phyloP scores from a whole-genome alignment of 2,329 filamentous ascomycete species.

The Cladobotryum mycophilum region DNA sequence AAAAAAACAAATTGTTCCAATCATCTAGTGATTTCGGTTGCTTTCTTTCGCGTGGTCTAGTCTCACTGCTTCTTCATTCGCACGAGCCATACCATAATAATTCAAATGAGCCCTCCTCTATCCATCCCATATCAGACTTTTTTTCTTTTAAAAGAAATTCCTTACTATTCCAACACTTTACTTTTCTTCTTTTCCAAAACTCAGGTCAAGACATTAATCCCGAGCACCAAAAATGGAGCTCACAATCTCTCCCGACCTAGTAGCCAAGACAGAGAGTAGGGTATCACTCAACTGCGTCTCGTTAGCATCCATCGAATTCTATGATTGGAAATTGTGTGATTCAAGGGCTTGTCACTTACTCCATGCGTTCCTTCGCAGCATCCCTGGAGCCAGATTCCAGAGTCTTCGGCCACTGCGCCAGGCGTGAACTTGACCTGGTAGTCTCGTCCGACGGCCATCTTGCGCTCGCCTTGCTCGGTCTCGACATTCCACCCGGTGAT shows the following conservation, averaged over 20 bases:
- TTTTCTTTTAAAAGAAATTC: too few species aligned
- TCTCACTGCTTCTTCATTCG: background rate
- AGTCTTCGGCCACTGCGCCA: slow-evolving; percentile 61
- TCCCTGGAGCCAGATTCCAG: slow-evolving; percentile 87
- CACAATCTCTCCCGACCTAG: slow-evolving; percentile 72
- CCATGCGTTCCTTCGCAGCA: slow-evolving; percentile 92
- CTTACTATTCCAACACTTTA: background rate
- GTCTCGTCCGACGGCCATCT: slow-evolving; percentile 66
- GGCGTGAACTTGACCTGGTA: slow-evolving; percentile 70
- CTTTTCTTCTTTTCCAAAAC: background rate
- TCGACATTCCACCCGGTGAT: slow-evolving; percentile 37
- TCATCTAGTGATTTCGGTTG: background rate
- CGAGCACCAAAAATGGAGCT: slow-evolving; percentile 56
- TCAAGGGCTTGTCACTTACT: slow-evolving; percentile 47
- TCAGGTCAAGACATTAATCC: background rate
- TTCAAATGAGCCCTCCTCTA: background rate
- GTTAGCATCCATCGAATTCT: too few species aligned
- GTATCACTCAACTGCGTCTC: slow-evolving; percentile 64
- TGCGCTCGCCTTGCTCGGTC: slow-evolving; percentile 31
- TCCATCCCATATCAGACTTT: background rate
- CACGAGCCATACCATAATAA: background rate
- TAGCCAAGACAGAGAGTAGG: slow-evolving; percentile 70
- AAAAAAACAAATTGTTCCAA: background rate
- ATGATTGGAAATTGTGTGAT: too few species aligned
- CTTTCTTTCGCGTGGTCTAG: background rate